Conservation (phyloP, 805 yeast genomes). For the Nakazawaea wyomingensis region DNA sequence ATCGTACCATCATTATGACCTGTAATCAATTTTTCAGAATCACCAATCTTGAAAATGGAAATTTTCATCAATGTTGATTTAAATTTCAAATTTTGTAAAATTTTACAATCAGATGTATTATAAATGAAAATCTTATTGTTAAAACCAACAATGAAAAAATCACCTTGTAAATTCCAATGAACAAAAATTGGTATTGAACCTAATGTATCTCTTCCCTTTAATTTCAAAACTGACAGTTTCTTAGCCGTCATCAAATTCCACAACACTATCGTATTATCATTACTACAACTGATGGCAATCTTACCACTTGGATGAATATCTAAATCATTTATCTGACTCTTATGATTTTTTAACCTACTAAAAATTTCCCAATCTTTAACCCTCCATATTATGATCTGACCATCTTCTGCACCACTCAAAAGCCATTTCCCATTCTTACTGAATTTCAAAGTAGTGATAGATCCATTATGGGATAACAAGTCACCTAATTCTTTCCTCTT, state of each 20-base stretch:
- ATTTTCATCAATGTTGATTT: slow-evolving; percentile 63
- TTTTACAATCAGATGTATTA: slow-evolving; percentile 56
- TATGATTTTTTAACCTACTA: slow-evolving; percentile 86
- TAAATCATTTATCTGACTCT: slow-evolving; percentile 74
- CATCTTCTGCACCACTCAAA: slow-evolving; percentile 86
- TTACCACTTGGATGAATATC: slow-evolving; percentile 88
- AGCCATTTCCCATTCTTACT: slow-evolving; percentile 83
- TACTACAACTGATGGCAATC: slow-evolving; percentile 85
- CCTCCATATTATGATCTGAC: slow-evolving; percentile 87
- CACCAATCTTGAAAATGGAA: slow-evolving; percentile 43
- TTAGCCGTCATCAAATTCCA: slow-evolving; percentile 98
- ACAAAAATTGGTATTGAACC: slow-evolving; percentile 63
- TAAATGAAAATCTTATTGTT: slow-evolving; percentile 60
- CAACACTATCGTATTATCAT: slow-evolving; percentile 74
- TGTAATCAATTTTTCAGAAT: slow-evolving; percentile 51
- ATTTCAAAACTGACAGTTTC: slow-evolving; percentile 79
- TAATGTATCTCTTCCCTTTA: slow-evolving; percentile 61
- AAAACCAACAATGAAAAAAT: slow-evolving; percentile 70
- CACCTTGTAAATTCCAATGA: slow-evolving; percentile 66
- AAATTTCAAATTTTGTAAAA: slow-evolving; percentile 47
- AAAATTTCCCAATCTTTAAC: slow-evolving; percentile 95
- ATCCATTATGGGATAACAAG: slow-evolving; percentile 81
- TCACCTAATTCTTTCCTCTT: slow-evolving; percentile 93
- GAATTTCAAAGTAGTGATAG: slow-evolving; percentile 73
- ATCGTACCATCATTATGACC: slow-evolving; percentile 74